Conservation (phyloP, 768 basidiomycete genomes). For the Neoboletus magnificus region DNA sequence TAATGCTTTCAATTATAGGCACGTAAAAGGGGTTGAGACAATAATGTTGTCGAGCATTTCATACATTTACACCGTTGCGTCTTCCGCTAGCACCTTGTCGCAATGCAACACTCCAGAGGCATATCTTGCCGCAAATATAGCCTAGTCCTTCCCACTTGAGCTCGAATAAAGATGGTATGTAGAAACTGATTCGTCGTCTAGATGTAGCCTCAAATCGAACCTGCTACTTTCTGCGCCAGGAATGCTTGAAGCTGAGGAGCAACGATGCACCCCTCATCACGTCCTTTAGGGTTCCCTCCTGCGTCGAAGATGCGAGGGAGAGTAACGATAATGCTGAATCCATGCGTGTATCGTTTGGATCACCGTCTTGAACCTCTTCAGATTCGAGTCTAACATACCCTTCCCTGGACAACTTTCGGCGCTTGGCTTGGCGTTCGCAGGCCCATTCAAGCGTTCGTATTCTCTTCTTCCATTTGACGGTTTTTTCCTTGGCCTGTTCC, state of each 20-base stretch:
- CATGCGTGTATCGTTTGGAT: constrained; percentile 11
- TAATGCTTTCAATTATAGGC: constrained; percentile 10
- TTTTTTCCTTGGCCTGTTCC: constrained; percentile 9
- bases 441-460: constrained; percentile 44
- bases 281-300: constrained; percentile 12
- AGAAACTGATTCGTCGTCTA: constrained; percentile 15
- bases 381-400: constrained; percentile 15
- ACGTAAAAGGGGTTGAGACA: constrained; percentile 14
- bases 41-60: constrained; percentile 26
- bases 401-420: constrained; percentile 27
- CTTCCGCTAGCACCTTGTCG: constrained; percentile 23
- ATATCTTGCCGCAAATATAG: constrained; percentile 28
- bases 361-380: constrained; percentile 15
- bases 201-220: constrained; percentile 18
- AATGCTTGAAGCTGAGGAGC: constrained; percentile 29
- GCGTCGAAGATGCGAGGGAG: constrained; percentile 23
- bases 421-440: constrained; percentile 40
- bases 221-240: constrained; percentile 25
- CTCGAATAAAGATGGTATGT: constrained; percentile 24
- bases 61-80: constrained; percentile 29
- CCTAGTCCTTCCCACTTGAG: constrained; percentile 20
- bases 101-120: constrained; percentile 23
- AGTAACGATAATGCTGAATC: constrained; percentile 31
- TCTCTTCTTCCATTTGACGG: constrained; percentile 20
- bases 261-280: constrained; percentile 29